Evolutionary conservation across 2,329 filamentous ascomycete species (phyloP).

Genomic region (Aspergillus neoniger): DNA sequence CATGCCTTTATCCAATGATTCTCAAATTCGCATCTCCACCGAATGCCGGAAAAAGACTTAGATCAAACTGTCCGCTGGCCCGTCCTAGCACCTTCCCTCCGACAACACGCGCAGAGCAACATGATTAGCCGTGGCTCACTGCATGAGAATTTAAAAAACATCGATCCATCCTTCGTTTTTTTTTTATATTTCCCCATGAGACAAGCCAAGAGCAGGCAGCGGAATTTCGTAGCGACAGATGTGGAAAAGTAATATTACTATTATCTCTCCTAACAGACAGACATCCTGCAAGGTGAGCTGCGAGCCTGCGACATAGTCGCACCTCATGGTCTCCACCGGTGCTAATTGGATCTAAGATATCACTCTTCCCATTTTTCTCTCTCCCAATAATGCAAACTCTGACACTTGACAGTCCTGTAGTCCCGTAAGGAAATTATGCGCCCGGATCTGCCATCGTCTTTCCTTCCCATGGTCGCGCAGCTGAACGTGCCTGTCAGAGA

Average conservation of each 20-base stretch:
- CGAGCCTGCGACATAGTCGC: background rate
- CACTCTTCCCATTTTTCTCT: background rate
- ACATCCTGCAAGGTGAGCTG: background rate
- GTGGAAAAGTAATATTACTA: background rate
- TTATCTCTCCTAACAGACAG: background rate
- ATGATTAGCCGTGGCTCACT: background rate
- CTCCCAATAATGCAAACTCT: background rate
- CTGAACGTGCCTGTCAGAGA: constrained; percentile 4
- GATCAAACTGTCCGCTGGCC: background rate
- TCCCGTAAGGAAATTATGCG: background rate
- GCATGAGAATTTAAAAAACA: too few species aligned
- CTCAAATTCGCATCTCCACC: background rate
- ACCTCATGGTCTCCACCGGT: background rate
- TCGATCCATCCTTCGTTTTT: background rate
- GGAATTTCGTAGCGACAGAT: background rate
- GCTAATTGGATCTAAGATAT: background rate
- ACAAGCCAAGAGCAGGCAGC: constrained; percentile 5
- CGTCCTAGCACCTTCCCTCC: background rate
- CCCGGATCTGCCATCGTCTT: background rate
- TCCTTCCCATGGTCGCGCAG: background rate
- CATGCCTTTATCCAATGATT: background rate
- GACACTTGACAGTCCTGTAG: background rate
- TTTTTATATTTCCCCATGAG: background rate
- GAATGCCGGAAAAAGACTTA: background rate
- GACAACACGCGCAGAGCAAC: background rate